Evolutionary conservation across 2,329 filamentous ascomycete genomes (phyloP).

Genomic region (Aureobasidium sp.): DNA sequence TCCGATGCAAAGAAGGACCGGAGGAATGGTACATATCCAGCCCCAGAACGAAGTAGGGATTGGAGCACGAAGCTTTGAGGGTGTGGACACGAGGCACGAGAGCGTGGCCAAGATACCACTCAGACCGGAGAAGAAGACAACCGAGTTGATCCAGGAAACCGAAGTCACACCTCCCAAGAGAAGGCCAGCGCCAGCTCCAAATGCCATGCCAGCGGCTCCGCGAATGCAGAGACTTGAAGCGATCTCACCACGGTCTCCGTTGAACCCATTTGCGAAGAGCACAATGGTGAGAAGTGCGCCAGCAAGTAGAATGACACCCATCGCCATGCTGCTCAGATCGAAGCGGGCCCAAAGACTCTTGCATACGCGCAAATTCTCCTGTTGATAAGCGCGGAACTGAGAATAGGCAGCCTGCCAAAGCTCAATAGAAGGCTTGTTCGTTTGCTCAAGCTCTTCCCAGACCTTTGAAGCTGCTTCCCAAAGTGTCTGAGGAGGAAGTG

Average conservation of each 20-base stretch:
- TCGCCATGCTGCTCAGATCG: constrained; percentile 76
- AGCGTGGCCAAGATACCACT: constrained; percentile 35
- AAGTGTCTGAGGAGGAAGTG: constrained; percentile 49
- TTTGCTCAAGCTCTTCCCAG: constrained; percentile 42
- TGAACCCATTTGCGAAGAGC: constrained; percentile 60
- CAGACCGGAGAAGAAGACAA: constrained; percentile 35
- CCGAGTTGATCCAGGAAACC: constrained; percentile 34
- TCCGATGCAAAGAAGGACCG: constrained; percentile 79
- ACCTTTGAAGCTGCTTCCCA: constrained; percentile 55
- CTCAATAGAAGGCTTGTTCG: constrained; percentile 30
- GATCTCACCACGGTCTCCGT: constrained; percentile 47
- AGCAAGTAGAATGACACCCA: constrained; percentile 66
- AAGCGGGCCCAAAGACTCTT: constrained; percentile 87
- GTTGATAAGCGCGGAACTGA: constrained; percentile 67
- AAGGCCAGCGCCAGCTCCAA: constrained; percentile 25
- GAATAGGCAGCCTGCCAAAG: constrained; percentile 41
- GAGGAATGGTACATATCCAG: constrained; percentile 76
- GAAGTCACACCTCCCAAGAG: constrained; percentile 23
- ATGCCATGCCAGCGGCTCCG: constrained; percentile 35
- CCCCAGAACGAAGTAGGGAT: constrained; percentile 77
- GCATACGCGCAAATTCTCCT: constrained; percentile 69
- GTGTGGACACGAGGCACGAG: constrained; percentile 35
- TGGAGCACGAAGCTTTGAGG: constrained; percentile 42
- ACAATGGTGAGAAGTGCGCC: constrained; percentile 62
- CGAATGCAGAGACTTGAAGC: constrained; percentile 47